These are phyloP conservation scores for Berkeleyomyces rouxiae DNA, from an alignment of 2,329 filamentous ascomycete genomes.

Conservation along the genomic window DNA sequence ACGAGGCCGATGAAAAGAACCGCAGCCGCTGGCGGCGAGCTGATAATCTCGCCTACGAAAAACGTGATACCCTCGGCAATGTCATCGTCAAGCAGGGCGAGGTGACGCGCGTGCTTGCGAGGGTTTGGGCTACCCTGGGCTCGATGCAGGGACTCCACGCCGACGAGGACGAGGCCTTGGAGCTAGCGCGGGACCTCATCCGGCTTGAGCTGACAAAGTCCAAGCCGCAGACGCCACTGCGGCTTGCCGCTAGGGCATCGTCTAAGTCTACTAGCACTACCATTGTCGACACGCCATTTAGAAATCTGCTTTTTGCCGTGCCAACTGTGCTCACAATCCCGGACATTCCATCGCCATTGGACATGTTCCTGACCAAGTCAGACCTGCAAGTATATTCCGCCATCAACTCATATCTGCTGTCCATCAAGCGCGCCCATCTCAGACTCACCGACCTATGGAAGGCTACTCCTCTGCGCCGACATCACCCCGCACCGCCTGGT, in stretches of 20 bases:
- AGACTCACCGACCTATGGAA: slow-evolving; percentile 78
- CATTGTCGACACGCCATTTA: slow-evolving; percentile 37
- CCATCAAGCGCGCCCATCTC: slow-evolving; percentile 71
- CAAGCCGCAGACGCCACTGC: slow-evolving; percentile 24
- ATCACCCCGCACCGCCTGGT: slow-evolving; percentile 55
- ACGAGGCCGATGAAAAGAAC: slow-evolving; percentile 68
- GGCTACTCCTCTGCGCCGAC: slow-evolving; percentile 57
- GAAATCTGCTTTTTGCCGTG: slow-evolving; percentile 58
- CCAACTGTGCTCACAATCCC: slow-evolving; percentile 42
- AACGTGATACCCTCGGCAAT: slow-evolving; percentile 37
- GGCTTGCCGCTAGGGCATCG: slow-evolving; percentile 14
- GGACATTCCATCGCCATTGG: slow-evolving; percentile 60
- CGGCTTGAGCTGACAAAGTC: slow-evolving; percentile 46
- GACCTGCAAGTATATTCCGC: slow-evolving; percentile 67
- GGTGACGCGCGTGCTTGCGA: slow-evolving; percentile 55
- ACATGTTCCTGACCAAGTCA: slow-evolving; percentile 64
- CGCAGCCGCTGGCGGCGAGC: slow-evolving; percentile 54
- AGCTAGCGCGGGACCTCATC: slow-evolving; percentile 64
- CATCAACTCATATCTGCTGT: slow-evolving; percentile 77
- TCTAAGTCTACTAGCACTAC: slow-evolving; percentile 20
- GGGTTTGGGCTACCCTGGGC: slow-evolving; percentile 67
- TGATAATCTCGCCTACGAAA: slow-evolving; percentile 40
- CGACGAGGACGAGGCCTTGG: slow-evolving; percentile 69
- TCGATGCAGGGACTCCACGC: slow-evolving; percentile 51
- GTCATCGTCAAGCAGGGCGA: slow-evolving; percentile 74